Evolutionary conservation across 1,284 basidiomycete genomes (phyloP).

Genomic region (Quambalaria eucalypti): DNA sequence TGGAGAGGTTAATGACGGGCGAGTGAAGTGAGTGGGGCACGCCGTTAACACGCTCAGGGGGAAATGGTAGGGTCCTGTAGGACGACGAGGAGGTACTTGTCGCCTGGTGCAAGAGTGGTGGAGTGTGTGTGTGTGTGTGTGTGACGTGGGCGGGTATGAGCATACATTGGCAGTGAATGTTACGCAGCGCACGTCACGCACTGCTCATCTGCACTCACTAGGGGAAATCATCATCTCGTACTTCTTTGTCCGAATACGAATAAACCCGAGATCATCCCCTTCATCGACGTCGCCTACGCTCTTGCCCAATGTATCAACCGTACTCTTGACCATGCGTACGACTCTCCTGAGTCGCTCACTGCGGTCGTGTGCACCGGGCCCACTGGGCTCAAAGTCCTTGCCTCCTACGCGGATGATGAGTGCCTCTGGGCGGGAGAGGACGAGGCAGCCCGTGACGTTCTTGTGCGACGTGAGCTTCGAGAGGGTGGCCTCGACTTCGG

Average conservation of each 20-base stretch:
- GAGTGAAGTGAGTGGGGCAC: no score
- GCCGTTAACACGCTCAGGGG: no score
- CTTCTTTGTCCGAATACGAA: conserved; percentile 35
- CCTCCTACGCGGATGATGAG: conserved; percentile 38
- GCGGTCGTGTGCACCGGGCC: conserved; percentile 24
- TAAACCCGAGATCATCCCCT: conserved; percentile 31
- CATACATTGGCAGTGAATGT: no score
- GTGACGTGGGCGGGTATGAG: no score
- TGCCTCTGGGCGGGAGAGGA: conserved; percentile 30
- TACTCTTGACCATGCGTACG: conserved; percentile 22
- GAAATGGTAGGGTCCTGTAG: conserved; percentile 18
- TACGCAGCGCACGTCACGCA: no score
- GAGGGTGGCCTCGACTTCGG: conserved; percentile 38
- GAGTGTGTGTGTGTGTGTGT: background rate
- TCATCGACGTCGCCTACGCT: conserved; percentile 12
- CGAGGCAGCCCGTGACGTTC: conserved; percentile 28
- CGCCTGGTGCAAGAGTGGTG: background rate
- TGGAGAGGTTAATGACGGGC: no score
- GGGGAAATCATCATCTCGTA: conserved; percentile 44
- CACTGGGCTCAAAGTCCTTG: conserved; percentile 42
- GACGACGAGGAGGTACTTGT: conserved; percentile 42
- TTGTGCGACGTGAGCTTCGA: conserved; percentile 27
- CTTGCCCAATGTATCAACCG: conserved; percentile 13
- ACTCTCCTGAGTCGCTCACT: conserved; percentile 26
- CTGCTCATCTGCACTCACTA: conserved; percentile 12